Base-by-base conservation (phyloP, 306 rosid species). In the Prunus armeniaca region DNA sequence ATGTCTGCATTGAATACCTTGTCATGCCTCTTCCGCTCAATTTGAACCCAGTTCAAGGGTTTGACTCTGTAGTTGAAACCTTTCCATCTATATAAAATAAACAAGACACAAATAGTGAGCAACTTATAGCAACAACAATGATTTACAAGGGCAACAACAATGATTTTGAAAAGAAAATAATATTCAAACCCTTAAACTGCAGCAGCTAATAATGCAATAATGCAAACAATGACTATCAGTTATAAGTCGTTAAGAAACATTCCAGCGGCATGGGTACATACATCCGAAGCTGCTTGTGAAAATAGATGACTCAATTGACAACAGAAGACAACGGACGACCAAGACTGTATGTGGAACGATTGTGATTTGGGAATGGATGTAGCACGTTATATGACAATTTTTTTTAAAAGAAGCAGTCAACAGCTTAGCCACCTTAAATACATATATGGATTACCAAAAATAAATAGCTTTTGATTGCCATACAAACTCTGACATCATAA, bases 11-110 rank as follows among this genome's bases (percentile, higher is more conserved):
- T 24, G 24, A 28, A 25, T 89, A 93, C 97, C 98, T 89, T 91
- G 78, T 89, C 80, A 18, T 82, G 96, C 24, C 20, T 78, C 72
- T 83, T 82, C 34, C 93, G 82, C 80, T 91, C 89, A 86, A 87
- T 55, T 76, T 88, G 86, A 49, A 87, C 86, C 67, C 82, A 46
- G 76, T 93, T 89, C 73, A 87, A 1, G 19, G 96, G 92, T 82
- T 81, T 88, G 81, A 46, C 54, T 49, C 76, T 86, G 80, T 76
- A 71, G 81, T 79, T 91, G 80, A 82, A 88, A 64, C 93, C 93
- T 78, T 79, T 88, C 98, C 98, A 93, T 55, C 98, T 93, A 75
- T 13, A 38, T 5, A 55, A 70, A 72, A 52, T 58, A 69, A 63
- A 61, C 63, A 27, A 54, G 38, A 62, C 20, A 25, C 27, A 50